Evolutionary conservation across 345 rosid genomes (phyloP).

Genomic region (Erucastrum elatum): DNA sequence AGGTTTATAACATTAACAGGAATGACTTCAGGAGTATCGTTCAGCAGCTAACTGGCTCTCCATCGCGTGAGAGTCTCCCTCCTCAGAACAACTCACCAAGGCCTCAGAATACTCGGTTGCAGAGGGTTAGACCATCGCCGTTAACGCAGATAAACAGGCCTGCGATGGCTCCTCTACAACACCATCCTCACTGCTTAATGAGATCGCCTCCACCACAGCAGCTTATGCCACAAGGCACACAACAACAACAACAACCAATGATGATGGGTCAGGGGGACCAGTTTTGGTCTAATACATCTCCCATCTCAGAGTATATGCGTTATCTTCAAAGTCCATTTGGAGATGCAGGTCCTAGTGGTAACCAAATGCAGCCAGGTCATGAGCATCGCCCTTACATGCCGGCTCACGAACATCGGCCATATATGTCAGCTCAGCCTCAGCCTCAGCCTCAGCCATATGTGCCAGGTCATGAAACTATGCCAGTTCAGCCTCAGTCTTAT

Average conservation of each 20-base stretch:
- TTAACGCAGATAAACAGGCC: constrained; percentile 65
- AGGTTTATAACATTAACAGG: constrained; percentile 95
- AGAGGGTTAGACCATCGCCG: constrained; percentile 81
- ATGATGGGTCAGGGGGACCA: constrained; percentile 52
- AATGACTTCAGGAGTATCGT: constrained; percentile 79
- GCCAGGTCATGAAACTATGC: neutral
- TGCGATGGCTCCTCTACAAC: constrained; percentile 30
- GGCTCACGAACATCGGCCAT: neutral
- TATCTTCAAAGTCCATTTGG: constrained; percentile 68
- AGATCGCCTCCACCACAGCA: constrained; percentile 39
- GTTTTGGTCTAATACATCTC: constrained; percentile 60
- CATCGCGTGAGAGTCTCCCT: constrained; percentile 58
- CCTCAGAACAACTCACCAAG: constrained; percentile 63
- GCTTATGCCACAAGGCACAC: constrained; percentile 29
- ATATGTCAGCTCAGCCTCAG: neutral
- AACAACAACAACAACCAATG: constrained; percentile 49
- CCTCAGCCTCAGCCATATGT: neutral
- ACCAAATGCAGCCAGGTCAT: constrained; percentile 42
- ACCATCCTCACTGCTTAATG: constrained; percentile 13
- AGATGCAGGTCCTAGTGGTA: constrained; percentile 54
- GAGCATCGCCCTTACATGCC: neutral
- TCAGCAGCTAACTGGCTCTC: constrained; percentile 91
- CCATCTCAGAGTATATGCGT: constrained; percentile 75
- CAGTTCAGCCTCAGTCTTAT: no score
- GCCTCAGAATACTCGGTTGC: constrained; percentile 79